Evolutionary conservation across 495 filamentous ascomycete genomes (phyloP).

Genomic region (Aspergillus carlsbadensis): DNA sequence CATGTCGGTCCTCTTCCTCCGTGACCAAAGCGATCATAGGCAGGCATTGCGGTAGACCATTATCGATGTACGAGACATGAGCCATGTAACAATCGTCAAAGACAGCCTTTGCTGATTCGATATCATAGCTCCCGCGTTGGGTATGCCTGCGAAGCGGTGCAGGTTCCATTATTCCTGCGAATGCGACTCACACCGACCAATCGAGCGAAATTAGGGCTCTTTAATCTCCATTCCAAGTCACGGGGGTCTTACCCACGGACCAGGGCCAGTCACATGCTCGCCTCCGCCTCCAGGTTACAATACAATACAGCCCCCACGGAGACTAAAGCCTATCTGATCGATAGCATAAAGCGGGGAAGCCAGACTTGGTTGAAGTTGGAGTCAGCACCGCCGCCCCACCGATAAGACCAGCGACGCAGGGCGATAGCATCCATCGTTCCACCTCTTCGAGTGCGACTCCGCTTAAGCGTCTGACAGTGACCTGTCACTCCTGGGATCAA

Average conservation of each 20-base stretch:
- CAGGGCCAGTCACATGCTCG: no score
- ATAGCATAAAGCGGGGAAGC: neutral
- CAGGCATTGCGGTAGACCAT: neutral
- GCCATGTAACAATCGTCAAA: neutral
- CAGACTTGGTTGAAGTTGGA: neutral
- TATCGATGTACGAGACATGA: neutral
- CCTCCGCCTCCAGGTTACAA: no score
- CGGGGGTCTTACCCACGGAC: no score
- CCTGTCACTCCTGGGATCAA: neutral
- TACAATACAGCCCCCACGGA: neutral
- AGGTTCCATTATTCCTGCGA: neutral
- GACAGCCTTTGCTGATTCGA: neutral
- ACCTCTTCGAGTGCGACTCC: neutral
- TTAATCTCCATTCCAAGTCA: no score
- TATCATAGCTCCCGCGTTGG: neutral
- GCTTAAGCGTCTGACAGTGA: neutral
- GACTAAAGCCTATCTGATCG: neutral
- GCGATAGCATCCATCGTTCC: neutral
- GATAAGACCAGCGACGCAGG: neutral
- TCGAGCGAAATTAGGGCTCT: neutral
- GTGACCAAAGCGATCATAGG: neutral
- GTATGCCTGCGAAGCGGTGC: neutral
- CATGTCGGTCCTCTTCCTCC: neutral
- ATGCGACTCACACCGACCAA: no score
- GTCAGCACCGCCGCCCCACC: neutral